Base-by-base conservation (phyloP, 2,329 filamentous ascomycete species). In the Pseudogymnoascus sp. region DNA sequence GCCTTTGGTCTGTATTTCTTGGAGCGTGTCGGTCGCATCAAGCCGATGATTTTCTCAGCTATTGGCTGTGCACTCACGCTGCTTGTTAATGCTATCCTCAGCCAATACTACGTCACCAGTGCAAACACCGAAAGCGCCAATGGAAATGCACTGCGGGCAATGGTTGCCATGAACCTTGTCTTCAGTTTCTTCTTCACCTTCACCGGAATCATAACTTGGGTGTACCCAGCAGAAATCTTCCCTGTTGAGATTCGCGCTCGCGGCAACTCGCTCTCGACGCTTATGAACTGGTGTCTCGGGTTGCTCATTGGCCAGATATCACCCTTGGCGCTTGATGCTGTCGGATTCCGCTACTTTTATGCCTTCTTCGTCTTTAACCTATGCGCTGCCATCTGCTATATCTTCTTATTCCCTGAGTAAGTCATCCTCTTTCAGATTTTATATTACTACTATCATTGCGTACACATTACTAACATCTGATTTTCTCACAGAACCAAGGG, bases 151-250 rank as follows among this genome's bases (percentile, higher is more conserved):
- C 65, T 75, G 2, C 69, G 72, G 0, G 83, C 83, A 8, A 86
- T 83, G 82, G 82, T 78, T 4, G 82, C 81, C 1, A 80, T 85
- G 0, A 80, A 81, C 0, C 81, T 85, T 65, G 74, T 85, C 63
- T 75, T 75, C 65, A 71, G 68, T 1, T 62, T 66, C 40, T 71
- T 70, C 65, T 85, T 82, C 77, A 79, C 80, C 0, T 82, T 81
- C 14, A 79, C 79, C 64, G 80, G 80, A 16, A 81, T 77, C 1
- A 78, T 85, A 0, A 83, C 83, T 1, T 85, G 83, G 83, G 79
- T 83, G 56, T 73, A 85, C 60, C 80, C 84, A 0, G 76, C 82
- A 2, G 83, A 86, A 69, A 81, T 88, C 23, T 88, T 84, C 76
- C 83, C 82, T 2, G 73, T 86, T 0, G 80, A 78, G 12, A 83